Evolutionary conservation across 441 rosid genomes (phyloP).

Genomic region (Croton laevigatus): DNA sequence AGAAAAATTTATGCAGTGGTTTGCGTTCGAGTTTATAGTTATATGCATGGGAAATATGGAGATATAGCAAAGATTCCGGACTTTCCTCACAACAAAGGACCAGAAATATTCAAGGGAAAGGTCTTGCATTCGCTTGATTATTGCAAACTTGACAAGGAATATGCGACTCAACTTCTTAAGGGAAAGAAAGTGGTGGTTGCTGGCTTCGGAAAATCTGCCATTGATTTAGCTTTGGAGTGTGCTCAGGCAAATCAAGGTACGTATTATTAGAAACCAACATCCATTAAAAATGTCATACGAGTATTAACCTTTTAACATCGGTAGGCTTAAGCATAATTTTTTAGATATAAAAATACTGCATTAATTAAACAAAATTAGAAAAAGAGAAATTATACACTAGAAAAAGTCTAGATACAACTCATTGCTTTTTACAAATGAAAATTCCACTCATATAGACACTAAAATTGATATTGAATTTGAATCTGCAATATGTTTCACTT

Average conservation of each 20-base stretch:
- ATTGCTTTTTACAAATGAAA: no score
- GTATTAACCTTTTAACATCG: no score
- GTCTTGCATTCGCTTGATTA: constrained; percentile 72
- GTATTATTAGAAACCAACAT: no score
- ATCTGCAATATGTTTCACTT: no score
- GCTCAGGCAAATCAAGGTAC: constrained; percentile 88
- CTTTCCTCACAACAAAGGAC: constrained; percentile 59
- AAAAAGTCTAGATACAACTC: no score
- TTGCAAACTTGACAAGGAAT: constrained; percentile 71
- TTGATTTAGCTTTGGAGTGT: constrained; percentile 87
- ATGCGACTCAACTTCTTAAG: constrained; percentile 46
- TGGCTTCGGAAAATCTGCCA: constrained; percentile 87
- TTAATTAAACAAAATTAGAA: no score
- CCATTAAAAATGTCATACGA: no score
- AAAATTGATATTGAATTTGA: no score
- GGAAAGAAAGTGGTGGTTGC: constrained; percentile 62
- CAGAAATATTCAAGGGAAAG: constrained; percentile 59
- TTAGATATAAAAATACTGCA: no score
- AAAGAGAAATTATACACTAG: no score
- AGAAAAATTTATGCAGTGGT: constrained; percentile 42
- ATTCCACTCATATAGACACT: no score
- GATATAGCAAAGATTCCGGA: constrained; percentile 60
- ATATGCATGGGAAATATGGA: constrained; percentile 82
- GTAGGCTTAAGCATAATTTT: no score
- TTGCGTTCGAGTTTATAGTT: constrained; percentile 68